phyloP scores from a whole-genome alignment of 2,329 filamentous ascomycete genomes.

The Cladosporium sp. region DNA sequence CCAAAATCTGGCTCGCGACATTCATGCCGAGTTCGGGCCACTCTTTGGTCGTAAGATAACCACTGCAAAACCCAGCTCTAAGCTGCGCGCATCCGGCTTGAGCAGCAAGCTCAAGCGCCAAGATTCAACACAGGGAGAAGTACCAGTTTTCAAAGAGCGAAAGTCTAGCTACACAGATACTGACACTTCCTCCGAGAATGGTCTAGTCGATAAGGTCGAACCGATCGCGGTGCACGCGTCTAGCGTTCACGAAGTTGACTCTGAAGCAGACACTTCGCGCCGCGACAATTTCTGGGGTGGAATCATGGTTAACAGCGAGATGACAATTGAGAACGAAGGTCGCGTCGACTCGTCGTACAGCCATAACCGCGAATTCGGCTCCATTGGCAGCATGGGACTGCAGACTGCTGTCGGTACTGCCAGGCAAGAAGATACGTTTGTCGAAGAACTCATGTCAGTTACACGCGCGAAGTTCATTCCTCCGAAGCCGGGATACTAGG shows the following conservation, averaged over 20 bases:
- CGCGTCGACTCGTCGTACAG: slow-evolving; percentile 22
- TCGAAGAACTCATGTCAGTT: slow-evolving; percentile 34
- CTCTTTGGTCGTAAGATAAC: slow-evolving; percentile 31
- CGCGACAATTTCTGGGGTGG: slow-evolving; percentile 30
- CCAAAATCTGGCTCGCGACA: slow-evolving; percentile 39
- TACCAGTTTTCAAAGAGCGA: slow-evolving; percentile 2
- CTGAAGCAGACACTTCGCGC: not conserved
- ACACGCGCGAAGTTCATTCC: slow-evolving; percentile 27
- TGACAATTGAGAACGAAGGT: slow-evolving; percentile 28
- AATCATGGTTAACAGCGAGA: slow-evolving; percentile 35
- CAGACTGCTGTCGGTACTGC: slow-evolving; percentile 28
- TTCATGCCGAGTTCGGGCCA: slow-evolving; percentile 44
- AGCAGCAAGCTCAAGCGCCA: slow-evolving; percentile 3
- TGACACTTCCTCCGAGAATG: slow-evolving; percentile 9
- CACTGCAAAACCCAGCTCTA: slow-evolving; percentile 10
- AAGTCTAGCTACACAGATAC: slow-evolving; percentile 11
- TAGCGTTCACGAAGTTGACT: not conserved
- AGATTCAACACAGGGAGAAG: not conserved
- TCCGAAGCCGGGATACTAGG: slow-evolving; percentile 13
- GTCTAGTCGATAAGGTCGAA: slow-evolving; percentile 7
- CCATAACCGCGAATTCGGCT: slow-evolving; percentile 23
- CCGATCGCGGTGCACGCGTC: not conserved
- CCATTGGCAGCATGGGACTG: slow-evolving; percentile 18
- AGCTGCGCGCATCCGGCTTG: not conserved
- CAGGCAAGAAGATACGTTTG: slow-evolving; percentile 39